phyloP scores from a whole-genome alignment of 2,329 filamentous ascomycete species.

The Pseudopyrenochaeta lycopersici region DNA sequence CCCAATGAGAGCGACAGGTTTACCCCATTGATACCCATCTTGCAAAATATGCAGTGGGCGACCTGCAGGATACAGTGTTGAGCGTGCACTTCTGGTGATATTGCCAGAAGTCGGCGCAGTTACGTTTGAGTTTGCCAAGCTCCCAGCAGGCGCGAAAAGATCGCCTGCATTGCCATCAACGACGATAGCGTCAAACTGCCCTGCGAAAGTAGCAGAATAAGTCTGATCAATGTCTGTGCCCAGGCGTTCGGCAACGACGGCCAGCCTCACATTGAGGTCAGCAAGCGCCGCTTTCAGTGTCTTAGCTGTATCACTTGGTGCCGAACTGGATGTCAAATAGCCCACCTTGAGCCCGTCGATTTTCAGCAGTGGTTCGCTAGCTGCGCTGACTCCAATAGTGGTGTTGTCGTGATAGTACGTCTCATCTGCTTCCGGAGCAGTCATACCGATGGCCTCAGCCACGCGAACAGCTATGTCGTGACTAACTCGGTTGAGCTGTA shows the following conservation, averaged over 20 bases:
- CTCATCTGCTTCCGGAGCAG: slow-evolving; percentile 66
- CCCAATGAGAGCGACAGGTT: slow-evolving; percentile 71
- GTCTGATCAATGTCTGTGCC: slow-evolving; percentile 65
- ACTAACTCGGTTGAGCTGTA: slow-evolving; percentile 73
- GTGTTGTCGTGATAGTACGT: slow-evolving; percentile 75
- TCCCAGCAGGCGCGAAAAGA: slow-evolving; percentile 62
- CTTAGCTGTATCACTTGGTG: slow-evolving; percentile 54
- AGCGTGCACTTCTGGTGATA: slow-evolving; percentile 36
- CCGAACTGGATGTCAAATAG: slow-evolving; percentile 64
- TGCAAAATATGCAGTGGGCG: slow-evolving; percentile 70
- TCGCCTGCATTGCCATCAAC: slow-evolving; percentile 62
- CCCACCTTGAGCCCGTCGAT: slow-evolving; percentile 72
- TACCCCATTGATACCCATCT: slow-evolving; percentile 73
- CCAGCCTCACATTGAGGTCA: slow-evolving; percentile 63
- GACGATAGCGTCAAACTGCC: slow-evolving; percentile 70
- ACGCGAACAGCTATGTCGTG: slow-evolving; percentile 74
- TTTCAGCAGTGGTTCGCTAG: slow-evolving; percentile 65
- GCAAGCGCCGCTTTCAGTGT: slow-evolving; percentile 64
- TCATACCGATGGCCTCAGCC: slow-evolving; percentile 67
- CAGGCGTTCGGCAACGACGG: slow-evolving; percentile 69
- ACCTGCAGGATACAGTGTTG: slow-evolving; percentile 69
- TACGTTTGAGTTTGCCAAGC: slow-evolving; percentile 35
- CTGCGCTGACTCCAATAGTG: slow-evolving; percentile 68
- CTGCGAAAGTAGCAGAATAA: slow-evolving; percentile 71
- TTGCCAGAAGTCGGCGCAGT: slow-evolving; percentile 32